Evolutionary conservation across 768 basidiomycete species (phyloP).

Genomic region (Auricularia sp.): DNA sequence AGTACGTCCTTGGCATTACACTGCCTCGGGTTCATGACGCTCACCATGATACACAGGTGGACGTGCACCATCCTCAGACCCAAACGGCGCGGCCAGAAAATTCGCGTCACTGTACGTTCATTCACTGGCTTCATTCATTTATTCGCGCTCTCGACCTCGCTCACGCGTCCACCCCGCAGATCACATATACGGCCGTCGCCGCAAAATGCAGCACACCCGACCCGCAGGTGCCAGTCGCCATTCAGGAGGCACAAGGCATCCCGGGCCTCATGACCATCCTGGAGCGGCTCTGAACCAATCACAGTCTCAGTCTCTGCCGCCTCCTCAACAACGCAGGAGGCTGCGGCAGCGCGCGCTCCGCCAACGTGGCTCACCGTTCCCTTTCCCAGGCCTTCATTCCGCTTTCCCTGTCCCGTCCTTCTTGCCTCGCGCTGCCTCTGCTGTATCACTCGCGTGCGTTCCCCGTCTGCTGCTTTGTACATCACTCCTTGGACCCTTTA

Average conservation of each 20-base stretch:
- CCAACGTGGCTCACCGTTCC: not conserved
- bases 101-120: conserved; percentile 43
- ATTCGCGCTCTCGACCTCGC: too few relatives aligned
- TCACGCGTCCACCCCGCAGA: conserved; percentile 25
- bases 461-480: too few relatives aligned
- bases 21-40: conserved; percentile 9
- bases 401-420: not conserved
- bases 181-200: conserved; percentile 52
- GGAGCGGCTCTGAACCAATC: conserved; percentile 13
- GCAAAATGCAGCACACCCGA: conserved; percentile 42
- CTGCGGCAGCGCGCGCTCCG: too few relatives aligned
- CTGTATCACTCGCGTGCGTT: not conserved
- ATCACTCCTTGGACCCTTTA: too few relatives aligned
- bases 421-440: not conserved
- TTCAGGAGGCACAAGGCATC: conserved; percentile 49
- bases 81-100: conserved; percentile 34
- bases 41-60: conserved; percentile 38
- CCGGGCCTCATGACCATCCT: conserved; percentile 71
- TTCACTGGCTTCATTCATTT: not conserved
- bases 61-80: conserved; percentile 46
- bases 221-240: conserved; percentile 49
- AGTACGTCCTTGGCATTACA: conserved; percentile 34
- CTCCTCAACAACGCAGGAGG: too few relatives aligned
- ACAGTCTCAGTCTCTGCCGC: too few relatives aligned
- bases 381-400: not conserved